Conservation (phyloP, 257 asterid species). For the Sherardia arvensis region DNA sequence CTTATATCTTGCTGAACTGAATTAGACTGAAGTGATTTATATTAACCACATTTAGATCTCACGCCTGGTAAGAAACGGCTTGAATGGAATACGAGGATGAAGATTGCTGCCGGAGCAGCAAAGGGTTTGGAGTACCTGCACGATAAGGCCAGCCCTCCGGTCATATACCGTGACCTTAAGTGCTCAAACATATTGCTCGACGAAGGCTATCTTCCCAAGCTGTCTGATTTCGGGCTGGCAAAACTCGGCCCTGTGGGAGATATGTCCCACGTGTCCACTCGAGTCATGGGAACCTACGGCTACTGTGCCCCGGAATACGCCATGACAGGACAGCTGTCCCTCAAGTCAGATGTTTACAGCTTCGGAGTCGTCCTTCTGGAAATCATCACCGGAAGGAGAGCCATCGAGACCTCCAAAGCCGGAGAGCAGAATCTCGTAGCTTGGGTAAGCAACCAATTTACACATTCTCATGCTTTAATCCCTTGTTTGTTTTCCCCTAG, state of each 20-base stretch:
- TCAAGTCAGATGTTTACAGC: conserved; percentile 90
- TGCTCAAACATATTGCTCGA: conserved; percentile 87
- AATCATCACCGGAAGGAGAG: conserved; percentile 86
- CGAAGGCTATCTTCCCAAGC: conserved; percentile 71
- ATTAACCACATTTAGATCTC: conserved; percentile 39
- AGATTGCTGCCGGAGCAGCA: conserved; percentile 94
- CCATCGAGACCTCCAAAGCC: conserved; percentile 65
- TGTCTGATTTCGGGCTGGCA: conserved; percentile 95
- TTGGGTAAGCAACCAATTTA: conserved; percentile 44
- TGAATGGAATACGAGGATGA: conserved; percentile 94
- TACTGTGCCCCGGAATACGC: conserved; percentile 99
- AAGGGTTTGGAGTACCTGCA: conserved; percentile 90
- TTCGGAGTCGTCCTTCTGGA: conserved; percentile 93
- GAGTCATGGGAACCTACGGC: conserved; percentile 98
- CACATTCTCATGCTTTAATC: not conserved
- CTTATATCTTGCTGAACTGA: too few relatives aligned
- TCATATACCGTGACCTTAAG: conserved; percentile 85
- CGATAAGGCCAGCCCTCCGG: conserved; percentile 87
- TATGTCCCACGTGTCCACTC: conserved; percentile 82
- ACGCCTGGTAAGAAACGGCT: conserved; percentile 45
- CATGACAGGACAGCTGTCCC: conserved; percentile 90
- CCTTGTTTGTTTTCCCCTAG: not conserved
- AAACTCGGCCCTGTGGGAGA: conserved; percentile 94
- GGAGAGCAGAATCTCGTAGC: conserved; percentile 74
- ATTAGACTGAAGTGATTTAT: too few relatives aligned